Evolutionary conservation across 768 basidiomycete genomes (phyloP).

Genomic region (Pisolithus microcarpus): DNA sequence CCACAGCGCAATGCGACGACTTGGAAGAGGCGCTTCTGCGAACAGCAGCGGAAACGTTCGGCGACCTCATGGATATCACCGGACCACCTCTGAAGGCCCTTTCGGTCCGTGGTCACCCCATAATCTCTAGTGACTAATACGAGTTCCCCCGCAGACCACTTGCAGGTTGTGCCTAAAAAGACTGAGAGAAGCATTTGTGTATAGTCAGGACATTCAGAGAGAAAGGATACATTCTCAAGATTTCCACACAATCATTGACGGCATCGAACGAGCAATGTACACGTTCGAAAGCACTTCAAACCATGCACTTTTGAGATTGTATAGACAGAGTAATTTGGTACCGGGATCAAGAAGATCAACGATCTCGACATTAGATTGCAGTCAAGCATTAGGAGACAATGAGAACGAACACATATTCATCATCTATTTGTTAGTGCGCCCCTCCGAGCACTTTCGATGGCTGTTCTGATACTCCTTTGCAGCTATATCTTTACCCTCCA

Average conservation of each 20-base stretch:
- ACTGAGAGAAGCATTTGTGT: constrained; percentile 60
- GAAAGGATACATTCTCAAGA: constrained; percentile 45
- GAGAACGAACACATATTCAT: constrained; percentile 84
- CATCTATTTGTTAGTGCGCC: constrained; percentile 77
- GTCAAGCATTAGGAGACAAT: constrained; percentile 32
- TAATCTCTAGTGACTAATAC: not conserved
- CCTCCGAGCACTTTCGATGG: not conserved
- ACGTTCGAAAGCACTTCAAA: constrained; percentile 81
- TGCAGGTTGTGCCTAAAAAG: constrained; percentile 54
- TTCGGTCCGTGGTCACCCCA: constrained; percentile 43
- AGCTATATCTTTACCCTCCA: constrained; percentile 97
- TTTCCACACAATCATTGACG: constrained; percentile 56
- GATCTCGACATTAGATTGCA: constrained; percentile 22
- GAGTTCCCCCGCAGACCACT: constrained; percentile 37
- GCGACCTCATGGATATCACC: constrained; percentile 71
- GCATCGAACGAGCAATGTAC: constrained; percentile 60
- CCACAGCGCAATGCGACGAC: constrained; percentile 34
- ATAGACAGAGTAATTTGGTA: constrained; percentile 44
- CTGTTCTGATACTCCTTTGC: constrained; percentile 8
- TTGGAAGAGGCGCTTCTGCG: constrained; percentile 30
- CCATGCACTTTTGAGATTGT: constrained; percentile 71
- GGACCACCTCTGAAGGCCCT: constrained; percentile 70
- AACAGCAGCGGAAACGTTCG: constrained; percentile 68
- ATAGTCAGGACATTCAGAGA: constrained; percentile 28
- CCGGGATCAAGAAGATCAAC: constrained; percentile 9